These are phyloP conservation scores for Plasmopara viticola DNA, from an alignment of 352 stramenopile genomes.

Conservation along the genomic window DNA sequence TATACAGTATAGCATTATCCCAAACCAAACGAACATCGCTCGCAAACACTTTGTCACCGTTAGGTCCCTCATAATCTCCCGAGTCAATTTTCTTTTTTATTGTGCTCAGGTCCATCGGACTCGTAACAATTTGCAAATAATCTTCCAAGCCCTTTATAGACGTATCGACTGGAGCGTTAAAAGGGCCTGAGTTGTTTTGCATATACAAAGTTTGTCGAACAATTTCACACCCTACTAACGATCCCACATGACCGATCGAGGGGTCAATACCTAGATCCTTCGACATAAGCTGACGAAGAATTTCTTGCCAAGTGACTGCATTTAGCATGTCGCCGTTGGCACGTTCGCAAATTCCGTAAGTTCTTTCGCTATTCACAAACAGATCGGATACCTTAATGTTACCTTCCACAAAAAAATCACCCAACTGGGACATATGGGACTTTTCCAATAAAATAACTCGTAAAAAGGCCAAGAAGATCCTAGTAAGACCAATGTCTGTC, in stretches of 20 bases:
- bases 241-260: constrained; percentile 63
- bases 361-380: constrained; percentile 62
- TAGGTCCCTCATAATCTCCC: constrained; percentile 58
- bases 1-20: constrained; percentile 78
- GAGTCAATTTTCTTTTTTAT: constrained; percentile 74
- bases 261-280: constrained; percentile 73
- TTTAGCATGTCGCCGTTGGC: constrained; percentile 67
- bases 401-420: constrained; percentile 73
- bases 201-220: constrained; percentile 78
- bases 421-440: constrained; percentile 66
- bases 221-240: constrained; percentile 73
- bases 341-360: constrained; percentile 70
- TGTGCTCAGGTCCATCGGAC: constrained; percentile 88
- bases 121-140: constrained; percentile 82
- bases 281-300: constrained; percentile 75
- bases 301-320: constrained; percentile 79
- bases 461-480: constrained; percentile 73
- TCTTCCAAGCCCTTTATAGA: constrained; percentile 75
- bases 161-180: constrained; percentile 80
- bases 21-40: constrained; percentile 77
- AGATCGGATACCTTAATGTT: constrained; percentile 77
- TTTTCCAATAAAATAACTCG: constrained; percentile 70
- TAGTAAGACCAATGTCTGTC: constrained; percentile 41
- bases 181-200: constrained; percentile 72
- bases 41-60: constrained; percentile 60